Evolutionary conservation across 2,329 filamentous ascomycete genomes (phyloP), one percentile per base, ranked within the genome.

Genomic region (Cladosporium sp.): DNA sequence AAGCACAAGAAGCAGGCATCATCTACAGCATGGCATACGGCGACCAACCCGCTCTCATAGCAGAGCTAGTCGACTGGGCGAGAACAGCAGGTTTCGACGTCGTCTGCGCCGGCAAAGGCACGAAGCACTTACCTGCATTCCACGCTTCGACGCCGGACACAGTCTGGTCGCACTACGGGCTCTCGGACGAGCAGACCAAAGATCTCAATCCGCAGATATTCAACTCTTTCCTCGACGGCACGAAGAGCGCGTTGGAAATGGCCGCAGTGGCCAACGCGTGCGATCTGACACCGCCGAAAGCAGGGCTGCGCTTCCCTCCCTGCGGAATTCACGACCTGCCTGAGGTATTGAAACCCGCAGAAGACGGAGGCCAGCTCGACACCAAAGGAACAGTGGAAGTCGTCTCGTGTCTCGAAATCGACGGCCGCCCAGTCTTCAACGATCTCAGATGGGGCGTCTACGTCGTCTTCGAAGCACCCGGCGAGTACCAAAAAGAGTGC

Each of bases 191-290:
- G 69, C 80, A 82, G 70, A 75, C 72, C 0, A 79, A 75, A 3
- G 79, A 82, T 67, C 80, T 82, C 70, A 82, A 82, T 67, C 77
- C 79, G 5, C 79, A 82, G 56, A 83, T 82, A 78, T 82, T 82
- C 76, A 82, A 82, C 68, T 80, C 77, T 0, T 83, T 82, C 72
- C 72, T 82, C 2, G 80, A 83, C 64, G 81, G 81, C n/a, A 82
- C 81, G 7, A 82, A 82, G 68, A 79, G 76, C 1, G 79, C 79
- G 0, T 70, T 82, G 5, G 80, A 82, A 69, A 83, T 83, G 81
- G 79, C 80, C 5, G 81, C 81, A 14, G 80, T 82, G 0, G 77
- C 81, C 5, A 83, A 82, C 63, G 79, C 78, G 16, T 82, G 80
- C 67, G 76, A 78, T 65, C 71, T 83, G 25, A 75, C 70, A 10